Base-by-base conservation (phyloP, 164 flowering plant genomes). In the Stephania cephalantha region DNA sequence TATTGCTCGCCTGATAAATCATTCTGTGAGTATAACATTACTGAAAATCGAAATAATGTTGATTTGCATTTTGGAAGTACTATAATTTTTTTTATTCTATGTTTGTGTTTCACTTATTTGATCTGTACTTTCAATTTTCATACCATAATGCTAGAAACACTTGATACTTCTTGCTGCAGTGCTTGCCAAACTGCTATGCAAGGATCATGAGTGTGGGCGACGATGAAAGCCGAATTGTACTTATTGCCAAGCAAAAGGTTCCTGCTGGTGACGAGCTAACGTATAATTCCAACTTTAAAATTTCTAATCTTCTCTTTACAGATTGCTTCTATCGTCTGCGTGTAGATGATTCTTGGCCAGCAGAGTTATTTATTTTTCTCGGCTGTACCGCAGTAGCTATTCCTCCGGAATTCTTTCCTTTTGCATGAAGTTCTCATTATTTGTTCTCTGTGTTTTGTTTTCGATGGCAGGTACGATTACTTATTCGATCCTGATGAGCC, bases 151-250 rank as follows among this genome's bases (percentile, higher is more conserved):
- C 70, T 63, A 55, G 42, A 50, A 73, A 46, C 71, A 18, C 9
- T 70, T 76, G n/a, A 12, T 74, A 9, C n/a, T 15, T 68, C 18
- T 63, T 73, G 52, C 12, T 78, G 79, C 87, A 95, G 99, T 95
- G 99, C 79, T 86, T 81, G 90, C 98, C 99, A n/a, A 95, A 93
- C 78, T 93, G 98, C 83, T 95, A 89, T 83, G 96, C 99, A 29
- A 89, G 99, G 83, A 93, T 95, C 53, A 86, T 95, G 97, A 93
- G 92, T 69, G 86, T 88, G 29, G 89, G 92, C 46, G 86, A 84
- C 68, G 90, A 84, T 31, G 88, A 93, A 81, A 90, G 86, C 80
- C 84, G 95, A 74, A 91, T 95, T 31, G 99, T 95, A n/a, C 92
- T 95, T 44, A 88, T 95, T 85, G 97, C 99, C 0, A 93, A 93